These are phyloP conservation scores for Trametes polyzona DNA, from an alignment of 1,284 basidiomycete species.

Conservation along the genomic window DNA sequence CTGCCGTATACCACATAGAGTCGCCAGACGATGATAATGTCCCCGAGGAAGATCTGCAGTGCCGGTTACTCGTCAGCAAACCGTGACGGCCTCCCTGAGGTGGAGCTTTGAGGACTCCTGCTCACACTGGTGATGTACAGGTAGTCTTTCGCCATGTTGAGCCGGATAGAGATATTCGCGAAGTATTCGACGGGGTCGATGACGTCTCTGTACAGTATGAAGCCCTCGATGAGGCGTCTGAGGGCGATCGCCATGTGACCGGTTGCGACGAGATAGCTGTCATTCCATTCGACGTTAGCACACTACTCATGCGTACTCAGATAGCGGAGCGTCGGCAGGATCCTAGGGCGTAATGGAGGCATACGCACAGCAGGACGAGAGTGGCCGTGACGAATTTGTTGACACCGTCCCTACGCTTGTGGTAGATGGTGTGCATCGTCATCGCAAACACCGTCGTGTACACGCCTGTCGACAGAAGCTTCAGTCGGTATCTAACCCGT, in stretches of 20 bases:
- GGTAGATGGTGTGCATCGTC: background rate
- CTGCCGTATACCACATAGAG: conserved; percentile 1
- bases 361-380: conserved; percentile 2
- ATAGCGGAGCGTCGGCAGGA: background rate
- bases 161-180: conserved; percentile 1
- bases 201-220: conserved; percentile 6
- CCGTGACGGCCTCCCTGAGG: too few relatives aligned
- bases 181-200: conserved; percentile 4
- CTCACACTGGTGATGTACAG: conserved; percentile 13
- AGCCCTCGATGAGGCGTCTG: conserved; percentile 10
- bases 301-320: too few relatives aligned
- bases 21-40: conserved; percentile 3
- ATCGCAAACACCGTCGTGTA: too few relatives aligned
- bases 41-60: background rate
- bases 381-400: background rate
- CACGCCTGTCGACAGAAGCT: too few relatives aligned
- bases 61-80: background rate
- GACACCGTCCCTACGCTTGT: background rate
- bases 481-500: too few relatives aligned
- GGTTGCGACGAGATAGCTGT: conserved; percentile 8
- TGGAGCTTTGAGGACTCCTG: background rate
- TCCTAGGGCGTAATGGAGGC: too few relatives aligned
- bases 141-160: conserved; percentile 13
- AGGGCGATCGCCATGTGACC: conserved; percentile 9
- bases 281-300: background rate